phyloP scores from a whole-genome alignment of 1,139 yeast species.

The Sugiyamaella xylanicola region DNA sequence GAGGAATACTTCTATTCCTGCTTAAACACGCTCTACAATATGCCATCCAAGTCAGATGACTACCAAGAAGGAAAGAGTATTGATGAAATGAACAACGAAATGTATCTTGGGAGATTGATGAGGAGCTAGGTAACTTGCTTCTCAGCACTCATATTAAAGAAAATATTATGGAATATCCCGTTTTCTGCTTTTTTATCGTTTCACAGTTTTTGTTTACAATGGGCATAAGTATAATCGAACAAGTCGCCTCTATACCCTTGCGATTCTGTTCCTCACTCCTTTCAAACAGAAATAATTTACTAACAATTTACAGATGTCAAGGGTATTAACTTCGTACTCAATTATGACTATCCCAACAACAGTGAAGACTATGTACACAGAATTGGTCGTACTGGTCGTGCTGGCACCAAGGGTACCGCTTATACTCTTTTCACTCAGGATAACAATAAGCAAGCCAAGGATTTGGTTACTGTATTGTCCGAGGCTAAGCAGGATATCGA shows the following conservation, averaged over 20 bases:
- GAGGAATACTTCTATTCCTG: too few relatives aligned
- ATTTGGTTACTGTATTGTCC: conserved; percentile 82
- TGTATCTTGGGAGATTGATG: conserved; percentile 14
- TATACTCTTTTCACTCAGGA: conserved; percentile 90
- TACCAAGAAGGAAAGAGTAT: conserved; percentile 7
- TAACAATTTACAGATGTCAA: conserved; percentile 70
- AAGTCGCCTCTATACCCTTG: too few relatives aligned
- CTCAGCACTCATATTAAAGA: neutral
- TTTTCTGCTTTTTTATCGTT: conserved; percentile 20
- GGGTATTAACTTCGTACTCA: conserved; percentile 90
- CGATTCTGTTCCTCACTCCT: neutral
- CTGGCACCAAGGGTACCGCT: conserved; percentile 95
- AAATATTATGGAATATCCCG: conserved; percentile 11
- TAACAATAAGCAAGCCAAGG: conserved; percentile 86
- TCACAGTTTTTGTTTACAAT: conserved; percentile 14
- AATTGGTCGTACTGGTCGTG: conserved; percentile 99
- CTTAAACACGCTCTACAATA: too few relatives aligned
- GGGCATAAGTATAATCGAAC: conserved; percentile 9
- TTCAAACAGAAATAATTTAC: conserved; percentile 15
- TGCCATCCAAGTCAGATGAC: conserved; percentile 3
- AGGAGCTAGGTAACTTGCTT: neutral
- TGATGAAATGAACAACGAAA: conserved; percentile 11
- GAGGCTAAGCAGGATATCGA: conserved; percentile 92
- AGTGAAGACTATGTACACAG: conserved; percentile 96
- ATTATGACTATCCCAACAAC: conserved; percentile 97